Evolutionary conservation across 2,329 filamentous ascomycete species (phyloP), one percentile per base, ranked within the genome.

Genomic region (Neopestalotiopsis clavispora): DNA sequence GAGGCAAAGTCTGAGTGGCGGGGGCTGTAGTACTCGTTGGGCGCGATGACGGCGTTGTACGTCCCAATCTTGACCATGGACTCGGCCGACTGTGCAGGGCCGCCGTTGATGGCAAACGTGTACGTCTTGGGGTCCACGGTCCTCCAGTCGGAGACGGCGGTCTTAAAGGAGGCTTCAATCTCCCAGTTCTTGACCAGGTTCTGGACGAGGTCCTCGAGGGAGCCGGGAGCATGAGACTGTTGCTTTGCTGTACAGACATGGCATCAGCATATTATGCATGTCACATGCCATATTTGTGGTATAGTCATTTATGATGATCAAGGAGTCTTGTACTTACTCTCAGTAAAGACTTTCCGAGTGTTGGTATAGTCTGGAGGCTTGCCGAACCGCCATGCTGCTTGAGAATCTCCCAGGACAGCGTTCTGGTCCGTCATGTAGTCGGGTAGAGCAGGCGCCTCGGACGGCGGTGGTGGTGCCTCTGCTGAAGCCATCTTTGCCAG

Each of bases 131-230:
- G 82, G 76, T 91, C 88, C 72, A 92, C 84, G 2, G 90, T 92
- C 60, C 90, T 85, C 90, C 90, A 92, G 78, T 92, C 88, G 3
- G 80, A 73, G 10, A 91, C 82, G 17, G 83, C 74, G 7, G 85
- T 84, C 80, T 92, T 92, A 85, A 90, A 91, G 0, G 88, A 91
- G 0, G 90, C 90, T 77, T 92, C 90, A 65, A 92, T 86, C 78
- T 92, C 90, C 90, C 90, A 92, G 77, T 92, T 92, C 81, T 92
- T 92, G 75, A 92, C 90, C 1, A 92, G 85, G 75, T 92, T 92
- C 77, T 92, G 86, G 52, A 92, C 89, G 4, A 92, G 84, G 63
- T 85, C 80, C 14, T 87, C 85, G 2, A 92, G 84, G 68, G 85
- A 89, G 45, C 83, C 84, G 3, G 87, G 81, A 60, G 80, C 78